A percentile compares a stretch with the other conserved stretches of the same genome.
phyloP scores from a whole-genome alignment of 257 asterid genomes.

The Ophiorrhiza pumila region DNA sequence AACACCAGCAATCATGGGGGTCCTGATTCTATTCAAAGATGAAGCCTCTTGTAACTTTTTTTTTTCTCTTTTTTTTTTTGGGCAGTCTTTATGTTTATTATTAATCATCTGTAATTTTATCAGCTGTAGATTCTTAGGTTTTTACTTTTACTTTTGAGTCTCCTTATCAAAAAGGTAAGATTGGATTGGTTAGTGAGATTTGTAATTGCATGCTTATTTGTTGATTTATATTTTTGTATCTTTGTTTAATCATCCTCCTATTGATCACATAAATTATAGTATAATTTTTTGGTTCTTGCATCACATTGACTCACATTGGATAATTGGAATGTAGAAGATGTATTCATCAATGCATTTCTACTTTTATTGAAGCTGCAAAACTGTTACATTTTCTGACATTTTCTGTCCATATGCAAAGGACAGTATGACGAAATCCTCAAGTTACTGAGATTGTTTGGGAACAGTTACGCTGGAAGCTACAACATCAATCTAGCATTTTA shows the following conservation, averaged over 20 bases:
- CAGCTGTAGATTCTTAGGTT: slow-evolving; percentile 55
- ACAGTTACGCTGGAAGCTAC: no score
- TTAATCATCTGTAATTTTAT: slow-evolving; percentile 44
- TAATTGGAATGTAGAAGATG: no score
- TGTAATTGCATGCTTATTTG: slow-evolving; percentile 21
- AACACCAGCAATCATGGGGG: slow-evolving; percentile 60
- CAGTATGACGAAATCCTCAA: no score
- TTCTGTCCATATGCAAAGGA: no score
- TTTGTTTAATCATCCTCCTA: background rate
- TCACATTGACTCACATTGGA: background rate
- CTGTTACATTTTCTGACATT: no score
- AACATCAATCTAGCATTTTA: no score
- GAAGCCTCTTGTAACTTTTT: slow-evolving; percentile 18
- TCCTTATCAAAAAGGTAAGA: slow-evolving; percentile 38
- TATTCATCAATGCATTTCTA: no score
- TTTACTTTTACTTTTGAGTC: slow-evolving; percentile 27
- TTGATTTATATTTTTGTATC: slow-evolving; percentile 21
- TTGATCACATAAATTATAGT: background rate
- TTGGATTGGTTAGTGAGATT: slow-evolving; percentile 30
- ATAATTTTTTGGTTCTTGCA: background rate
- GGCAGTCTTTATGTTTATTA: slow-evolving; percentile 19
- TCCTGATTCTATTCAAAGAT: slow-evolving; percentile 77
- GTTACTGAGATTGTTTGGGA: no score
- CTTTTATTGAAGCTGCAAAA: no score
- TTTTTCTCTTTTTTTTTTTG: background rate